Base-by-base conservation (phyloP, 352 stramenopile genomes). In the Pythium volutum region DNA sequence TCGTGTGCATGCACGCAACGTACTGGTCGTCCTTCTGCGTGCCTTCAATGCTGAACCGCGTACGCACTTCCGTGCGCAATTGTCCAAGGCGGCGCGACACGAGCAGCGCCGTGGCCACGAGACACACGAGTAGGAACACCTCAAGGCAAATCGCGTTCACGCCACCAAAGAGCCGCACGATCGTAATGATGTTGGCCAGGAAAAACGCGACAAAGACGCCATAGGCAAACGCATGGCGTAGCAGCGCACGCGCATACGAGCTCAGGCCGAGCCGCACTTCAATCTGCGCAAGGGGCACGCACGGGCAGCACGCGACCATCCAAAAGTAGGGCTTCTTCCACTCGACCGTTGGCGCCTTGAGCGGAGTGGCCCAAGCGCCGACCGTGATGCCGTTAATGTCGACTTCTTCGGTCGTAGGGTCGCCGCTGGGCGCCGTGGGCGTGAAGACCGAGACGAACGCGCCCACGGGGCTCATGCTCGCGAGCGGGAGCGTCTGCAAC, bases 391-490 rank as follows among this genome's bases (percentile, higher is more conserved):
- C 61, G 52, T 67, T 67, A 25, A 62, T 29, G 52, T 67, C 61
- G 34, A 67, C 38, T 18, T 67, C 54, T 36, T 67, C 61, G 7
- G 52, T 59, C 10, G 10, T 25, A 2, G 61, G 61, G 33, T 16
- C 22, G 20, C 33, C 33, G 53, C 53, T 47, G 11, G 49, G 41
- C 42, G 55, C 53, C 20, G 61, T 67, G 5, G 61, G 61, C 38
- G 61, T 67, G 22, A 67, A 62, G 11, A 67, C 61, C 16, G 61
- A 62, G 25, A 67, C 61, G 53, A 67, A 67, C n/a, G 59, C 59
- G 59, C 59, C 59, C 2, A 22, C 48, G 38, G 59, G 59, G 50
- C 59, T 65, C 46, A 27, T 29, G 57, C 16, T 64, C n/a, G 51
- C 57, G n/a, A 64, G 38, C 45, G 36, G 25, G 3, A 50, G 34